Evolutionary conservation across 495 filamentous ascomycete species (phyloP).

Genomic region (Tetracladium setigerum): DNA sequence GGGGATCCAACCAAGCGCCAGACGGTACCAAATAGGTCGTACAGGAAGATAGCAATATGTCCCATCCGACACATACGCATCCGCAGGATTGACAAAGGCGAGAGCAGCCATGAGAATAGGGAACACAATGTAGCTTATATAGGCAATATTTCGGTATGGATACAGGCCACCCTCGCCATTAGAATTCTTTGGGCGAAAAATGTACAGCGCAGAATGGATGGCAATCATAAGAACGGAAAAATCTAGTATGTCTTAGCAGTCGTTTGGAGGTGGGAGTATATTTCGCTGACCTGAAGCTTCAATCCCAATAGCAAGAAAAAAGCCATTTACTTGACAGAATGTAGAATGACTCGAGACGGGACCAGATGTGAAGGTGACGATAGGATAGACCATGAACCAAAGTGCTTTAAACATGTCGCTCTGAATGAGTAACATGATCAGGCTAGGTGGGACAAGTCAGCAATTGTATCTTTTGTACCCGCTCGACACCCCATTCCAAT

Average conservation of each 20-base stretch:
- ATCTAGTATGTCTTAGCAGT: constrained; percentile 33
- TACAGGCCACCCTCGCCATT: constrained; percentile 54
- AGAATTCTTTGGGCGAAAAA: constrained; percentile 45
- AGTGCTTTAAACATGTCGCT: constrained; percentile 61
- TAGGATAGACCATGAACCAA: constrained; percentile 56
- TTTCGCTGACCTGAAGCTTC: constrained; percentile 48
- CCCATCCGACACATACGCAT: constrained; percentile 50
- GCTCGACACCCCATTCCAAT: neutral
- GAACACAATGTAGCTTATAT: constrained; percentile 44
- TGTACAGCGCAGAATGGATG: constrained; percentile 60
- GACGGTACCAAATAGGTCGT: constrained; percentile 54
- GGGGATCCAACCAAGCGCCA: constrained; percentile 62
- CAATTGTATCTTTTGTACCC: constrained; percentile 16
- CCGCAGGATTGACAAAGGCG: constrained; percentile 50
- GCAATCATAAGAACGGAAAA: constrained; percentile 62
- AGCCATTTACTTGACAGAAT: constrained; percentile 63
- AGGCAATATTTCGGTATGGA: constrained; percentile 50
- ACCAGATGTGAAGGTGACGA: constrained; percentile 37
- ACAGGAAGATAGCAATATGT: constrained; percentile 61
- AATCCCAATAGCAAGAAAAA: constrained; percentile 53
- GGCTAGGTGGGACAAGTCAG: constrained; percentile 27
- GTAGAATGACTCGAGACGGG: constrained; percentile 37
- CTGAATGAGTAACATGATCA: constrained; percentile 64
- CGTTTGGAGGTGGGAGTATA: neutral
- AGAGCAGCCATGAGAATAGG: constrained; percentile 51